Percentiles rank a stretch among this genome's conserved stretches.
Evolutionary conservation across 192 early-diverging fungal genomes (phyloP).

Genomic region (Linnemannia zychae): DNA sequence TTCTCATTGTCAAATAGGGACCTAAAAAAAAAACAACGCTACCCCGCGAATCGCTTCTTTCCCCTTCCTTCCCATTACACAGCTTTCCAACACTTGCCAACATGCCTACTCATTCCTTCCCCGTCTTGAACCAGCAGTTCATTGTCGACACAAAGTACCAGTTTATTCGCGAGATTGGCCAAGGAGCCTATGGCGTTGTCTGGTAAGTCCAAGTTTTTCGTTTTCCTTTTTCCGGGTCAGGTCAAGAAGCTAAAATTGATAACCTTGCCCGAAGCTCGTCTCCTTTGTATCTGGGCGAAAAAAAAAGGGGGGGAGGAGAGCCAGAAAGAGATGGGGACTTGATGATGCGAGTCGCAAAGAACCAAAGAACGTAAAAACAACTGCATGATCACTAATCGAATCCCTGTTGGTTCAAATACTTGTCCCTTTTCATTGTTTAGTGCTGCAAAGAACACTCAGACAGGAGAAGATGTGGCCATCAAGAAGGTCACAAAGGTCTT

Average conservation of each 20-base stretch:
- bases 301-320: not conserved
- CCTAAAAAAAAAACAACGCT: not conserved
- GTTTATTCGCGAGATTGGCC: slow-evolving; percentile 86
- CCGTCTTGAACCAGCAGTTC: slow-evolving; percentile 63
- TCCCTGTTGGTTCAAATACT: not conserved
- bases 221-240: not conserved
- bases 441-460: slow-evolving; percentile 87
- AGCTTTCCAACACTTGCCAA: slow-evolving; percentile 19
- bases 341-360: not conserved
- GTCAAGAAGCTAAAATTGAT: not conserved
- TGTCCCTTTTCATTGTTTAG: slow-evolving; percentile 53
- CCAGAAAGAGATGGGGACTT: not conserved
- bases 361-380: slow-evolving; percentile 6
- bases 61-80: slow-evolving; percentile 17
- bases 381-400: not conserved
- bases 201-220: slow-evolving; percentile 73
- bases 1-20: not conserved
- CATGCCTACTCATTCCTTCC: slow-evolving; percentile 62
- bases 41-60: slow-evolving; percentile 56
- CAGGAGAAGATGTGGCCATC: slow-evolving; percentile 90
- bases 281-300: not conserved
- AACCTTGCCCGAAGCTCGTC: not conserved
- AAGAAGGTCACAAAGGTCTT: slow-evolving; percentile 84
- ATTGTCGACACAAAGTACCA: slow-evolving; percentile 72
- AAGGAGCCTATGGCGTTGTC: slow-evolving; percentile 93